Percentiles rank a stretch among this genome's conserved stretches.
Conservation (phyloP, 805 yeast genomes). For the Priceomyces melissophilus region DNA sequence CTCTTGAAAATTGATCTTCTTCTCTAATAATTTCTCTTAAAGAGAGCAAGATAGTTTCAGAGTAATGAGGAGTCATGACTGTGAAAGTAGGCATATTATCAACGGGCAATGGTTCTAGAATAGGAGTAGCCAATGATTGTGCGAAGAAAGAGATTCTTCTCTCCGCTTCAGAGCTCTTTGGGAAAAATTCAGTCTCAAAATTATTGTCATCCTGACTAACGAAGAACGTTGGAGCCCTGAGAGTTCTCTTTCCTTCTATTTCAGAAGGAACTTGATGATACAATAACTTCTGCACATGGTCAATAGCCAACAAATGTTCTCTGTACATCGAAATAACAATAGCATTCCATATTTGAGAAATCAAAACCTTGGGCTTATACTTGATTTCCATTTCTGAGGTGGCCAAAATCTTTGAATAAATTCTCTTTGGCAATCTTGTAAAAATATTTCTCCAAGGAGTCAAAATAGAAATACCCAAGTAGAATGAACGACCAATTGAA, state of each 20-base stretch:
- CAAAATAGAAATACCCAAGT: slow-evolving; percentile 96
- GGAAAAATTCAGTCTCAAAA: slow-evolving; percentile 95
- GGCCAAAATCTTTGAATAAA: slow-evolving; percentile 94
- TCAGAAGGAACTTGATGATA: slow-evolving; percentile 99
- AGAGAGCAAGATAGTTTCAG: slow-evolving; percentile 74
- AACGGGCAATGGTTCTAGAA: slow-evolving; percentile 98
- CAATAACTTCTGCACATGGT: slow-evolving; percentile 94
- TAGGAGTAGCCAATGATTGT: slow-evolving; percentile 96
- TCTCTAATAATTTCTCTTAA: slow-evolving; percentile 77
- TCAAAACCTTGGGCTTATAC: slow-evolving; percentile 96
- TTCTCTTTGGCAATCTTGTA: slow-evolving; percentile 97
- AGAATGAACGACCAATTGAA: slow-evolving; percentile 97
- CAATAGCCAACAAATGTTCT: slow-evolving; percentile 96
- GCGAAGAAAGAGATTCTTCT: slow-evolving; percentile 99
- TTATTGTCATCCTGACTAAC: slow-evolving; percentile 96
- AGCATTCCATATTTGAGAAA: slow-evolving; percentile 99
- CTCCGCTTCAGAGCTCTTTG: slow-evolving; percentile 96
- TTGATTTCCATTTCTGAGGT: slow-evolving; percentile 99
- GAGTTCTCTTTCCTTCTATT: slow-evolving; percentile 95
- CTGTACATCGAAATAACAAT: slow-evolving; percentile 99
- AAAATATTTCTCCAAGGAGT: slow-evolving; percentile 99
- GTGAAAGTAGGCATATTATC: slow-evolving; percentile 99
- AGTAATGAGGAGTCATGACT: slow-evolving; percentile 82
- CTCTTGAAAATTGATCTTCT: slow-evolving; percentile 58
- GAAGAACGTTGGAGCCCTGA: slow-evolving; percentile 98